These are phyloP conservation scores for Phragmites australis DNA, from an alignment of 176 grass and related monocot species.

Conservation along the genomic window DNA sequence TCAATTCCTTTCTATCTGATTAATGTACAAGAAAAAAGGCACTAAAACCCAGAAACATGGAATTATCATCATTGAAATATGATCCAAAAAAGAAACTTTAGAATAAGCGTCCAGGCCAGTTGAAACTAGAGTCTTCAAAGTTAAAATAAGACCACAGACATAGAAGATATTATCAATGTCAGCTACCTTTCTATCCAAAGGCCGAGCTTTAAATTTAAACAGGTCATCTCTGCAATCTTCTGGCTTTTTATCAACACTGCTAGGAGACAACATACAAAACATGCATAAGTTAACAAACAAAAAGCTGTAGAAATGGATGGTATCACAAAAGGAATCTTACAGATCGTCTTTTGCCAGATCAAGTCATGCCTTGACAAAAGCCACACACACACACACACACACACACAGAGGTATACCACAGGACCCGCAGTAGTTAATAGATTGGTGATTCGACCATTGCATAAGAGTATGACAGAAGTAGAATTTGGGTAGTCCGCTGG, in stretches of 20 bases:
- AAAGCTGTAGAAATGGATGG: background rate
- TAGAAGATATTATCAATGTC: background rate
- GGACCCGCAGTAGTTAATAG: background rate
- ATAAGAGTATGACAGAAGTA: background rate
- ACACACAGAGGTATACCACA: no score
- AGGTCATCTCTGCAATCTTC: conserved; percentile 42
- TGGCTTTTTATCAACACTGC: conserved; percentile 45
- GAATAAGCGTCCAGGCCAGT: background rate
- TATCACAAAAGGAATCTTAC: background rate
- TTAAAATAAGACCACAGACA: conserved; percentile 27
- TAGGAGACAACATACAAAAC: conserved; percentile 36
- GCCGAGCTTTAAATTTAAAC: conserved; percentile 69
- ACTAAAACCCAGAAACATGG: background rate
- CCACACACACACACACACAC: no score
- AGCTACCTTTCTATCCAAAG: conserved; percentile 74
- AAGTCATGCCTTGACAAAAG: conserved; percentile 8
- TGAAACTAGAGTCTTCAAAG: background rate
- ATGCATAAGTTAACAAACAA: background rate
- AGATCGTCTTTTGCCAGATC: background rate
- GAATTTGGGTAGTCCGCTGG: background rate
- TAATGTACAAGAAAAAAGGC: conserved; percentile 1
- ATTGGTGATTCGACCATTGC: background rate
- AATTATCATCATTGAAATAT: background rate
- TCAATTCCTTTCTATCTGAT: background rate
- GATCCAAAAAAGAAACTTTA: background rate